Conservation (phyloP, 2,329 filamentous ascomycete species). For the Aspergillus pseudoterreus region DNA sequence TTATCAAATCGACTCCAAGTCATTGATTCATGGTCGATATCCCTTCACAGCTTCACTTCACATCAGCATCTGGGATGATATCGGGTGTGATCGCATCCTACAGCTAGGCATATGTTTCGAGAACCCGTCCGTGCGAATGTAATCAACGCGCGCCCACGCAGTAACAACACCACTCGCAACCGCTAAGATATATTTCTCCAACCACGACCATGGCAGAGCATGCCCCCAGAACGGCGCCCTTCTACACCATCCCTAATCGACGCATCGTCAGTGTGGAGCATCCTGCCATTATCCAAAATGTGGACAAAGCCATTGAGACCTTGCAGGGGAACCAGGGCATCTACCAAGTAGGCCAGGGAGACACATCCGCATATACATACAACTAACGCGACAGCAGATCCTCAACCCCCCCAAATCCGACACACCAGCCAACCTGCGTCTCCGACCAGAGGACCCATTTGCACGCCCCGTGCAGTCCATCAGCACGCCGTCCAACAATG, state of each 20-base stretch:
- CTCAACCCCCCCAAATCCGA: constrained; percentile 45
- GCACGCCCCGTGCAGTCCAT: constrained; percentile 75
- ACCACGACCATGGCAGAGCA: constrained; percentile 9
- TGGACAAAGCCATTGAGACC: constrained; percentile 61
- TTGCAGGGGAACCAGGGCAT: constrained; percentile 56
- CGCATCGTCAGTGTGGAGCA: constrained; percentile 62
- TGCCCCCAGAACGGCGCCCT: constrained; percentile 38
- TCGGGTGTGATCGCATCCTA: too few species aligned
- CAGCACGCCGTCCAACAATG: constrained; percentile 71
- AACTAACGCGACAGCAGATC: constrained; percentile 33
- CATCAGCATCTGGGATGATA: too few species aligned
- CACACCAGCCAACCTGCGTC: constrained; percentile 61
- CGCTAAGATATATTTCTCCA: not conserved
- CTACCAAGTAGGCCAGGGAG: constrained; percentile 43
- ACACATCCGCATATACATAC: not conserved
- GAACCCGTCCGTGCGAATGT: too few species aligned
- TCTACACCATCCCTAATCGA: constrained; percentile 50
- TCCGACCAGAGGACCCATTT: constrained; percentile 75
- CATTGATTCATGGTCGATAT: too few species aligned
- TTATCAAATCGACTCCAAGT: too few species aligned
- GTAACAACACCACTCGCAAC: too few species aligned
- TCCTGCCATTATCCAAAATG: constrained; percentile 62
- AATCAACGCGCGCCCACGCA: too few species aligned
- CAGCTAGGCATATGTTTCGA: too few species aligned
- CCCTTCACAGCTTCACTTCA: too few species aligned